Evolutionary conservation across 148 eudicot genomes (phyloP), one percentile per base, ranked within the genome.

Genomic region (Beta vulgaris): DNA sequence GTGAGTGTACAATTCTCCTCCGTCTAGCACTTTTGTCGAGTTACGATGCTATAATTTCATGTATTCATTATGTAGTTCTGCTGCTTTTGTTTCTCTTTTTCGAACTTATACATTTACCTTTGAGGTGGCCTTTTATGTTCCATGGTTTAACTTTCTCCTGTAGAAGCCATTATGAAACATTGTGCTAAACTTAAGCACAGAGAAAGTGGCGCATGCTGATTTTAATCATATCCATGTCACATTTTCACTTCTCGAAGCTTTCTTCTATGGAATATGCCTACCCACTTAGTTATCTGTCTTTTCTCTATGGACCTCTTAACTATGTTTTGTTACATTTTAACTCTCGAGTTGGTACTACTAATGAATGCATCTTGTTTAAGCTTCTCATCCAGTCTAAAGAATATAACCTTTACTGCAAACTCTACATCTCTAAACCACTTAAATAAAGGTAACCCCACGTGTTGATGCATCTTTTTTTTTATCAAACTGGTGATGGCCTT

Each of bases 1-100:
- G 99, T 95, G 74, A 85, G 94, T 81, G 63, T 51, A 75, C 51
- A 72, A 26, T 72, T 46, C 46, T 28, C 69, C 66, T 65, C 62
- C 75, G 54, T 62, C 26, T 43, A 67, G 39, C 67, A 53, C 74
- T 28, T 44, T 42, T 32, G 54, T 42, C 54, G 49, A 26, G 48
- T 68, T 32, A 37, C 14, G 63, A 42, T 69, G 77, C 77, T 68
- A 43, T 44, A 28, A 71, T 11, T 36, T n/a, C 74, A 26, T 54
- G 43, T n/a, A 16, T 34, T 37, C 16, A 63, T 43, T 62, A 18
- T 63, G 28, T 64, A 40, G 54, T 26, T 43, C 72, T 43, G 72
- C 37, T 58, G 8, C 23, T 37, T 16, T 44, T 39, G 5, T 37
- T 68, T 29, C 49, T 60, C n/a, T 36, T 8, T 58, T 36, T 54